phyloP scores from a whole-genome alignment of 1,284 basidiomycete species.

The Cutaneotrichosporon dermatis region DNA sequence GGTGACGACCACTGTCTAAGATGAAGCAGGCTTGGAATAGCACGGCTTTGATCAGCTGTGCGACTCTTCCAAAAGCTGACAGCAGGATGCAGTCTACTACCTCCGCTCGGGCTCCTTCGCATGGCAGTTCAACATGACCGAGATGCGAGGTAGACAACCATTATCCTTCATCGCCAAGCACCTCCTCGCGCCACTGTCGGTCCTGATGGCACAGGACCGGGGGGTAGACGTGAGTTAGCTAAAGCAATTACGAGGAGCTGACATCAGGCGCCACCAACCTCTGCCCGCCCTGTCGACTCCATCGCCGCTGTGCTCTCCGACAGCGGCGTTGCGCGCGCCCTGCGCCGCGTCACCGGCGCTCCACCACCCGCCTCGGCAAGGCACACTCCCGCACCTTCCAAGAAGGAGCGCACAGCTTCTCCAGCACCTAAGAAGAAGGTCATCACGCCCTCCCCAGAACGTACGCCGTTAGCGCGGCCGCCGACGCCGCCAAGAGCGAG shows the following conservation, averaged over 20 bases:
- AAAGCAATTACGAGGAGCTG: not conserved
- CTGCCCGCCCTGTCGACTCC: slow-evolving; percentile 1
- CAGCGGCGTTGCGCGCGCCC: slow-evolving; percentile 10
- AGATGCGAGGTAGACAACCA: slow-evolving; percentile 24
- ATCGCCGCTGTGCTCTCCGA: slow-evolving; percentile 15
- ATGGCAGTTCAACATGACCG: slow-evolving; percentile 33
- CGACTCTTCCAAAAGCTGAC: not conserved
- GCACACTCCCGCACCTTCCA: slow-evolving; percentile 8
- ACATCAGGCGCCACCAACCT: slow-evolving; percentile 1
- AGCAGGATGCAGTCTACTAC: slow-evolving; percentile 24
- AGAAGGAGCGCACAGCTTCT: not conserved
- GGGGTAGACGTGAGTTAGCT: slow-evolving; percentile 15
- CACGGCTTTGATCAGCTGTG: no score
- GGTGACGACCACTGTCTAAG: no score
- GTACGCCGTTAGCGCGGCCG: slow-evolving; percentile 5
- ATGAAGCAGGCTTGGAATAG: no score
- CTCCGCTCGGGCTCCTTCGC: slow-evolving; percentile 11
- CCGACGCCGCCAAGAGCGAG: slow-evolving; percentile 1
- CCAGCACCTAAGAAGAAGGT: no score
- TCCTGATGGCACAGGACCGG: slow-evolving; percentile 23
- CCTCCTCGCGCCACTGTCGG: slow-evolving; percentile 27
- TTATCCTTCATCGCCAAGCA: slow-evolving; percentile 29
- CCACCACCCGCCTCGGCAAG: slow-evolving; percentile 7
- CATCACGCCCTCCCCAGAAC: slow-evolving; percentile 6
- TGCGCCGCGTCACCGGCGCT: slow-evolving; percentile 14